Percentiles rank a stretch among this genome's conserved stretches.
Evolutionary conservation across 179 eudicot species (phyloP).

Genomic region (Corrigiola litoralis): DNA sequence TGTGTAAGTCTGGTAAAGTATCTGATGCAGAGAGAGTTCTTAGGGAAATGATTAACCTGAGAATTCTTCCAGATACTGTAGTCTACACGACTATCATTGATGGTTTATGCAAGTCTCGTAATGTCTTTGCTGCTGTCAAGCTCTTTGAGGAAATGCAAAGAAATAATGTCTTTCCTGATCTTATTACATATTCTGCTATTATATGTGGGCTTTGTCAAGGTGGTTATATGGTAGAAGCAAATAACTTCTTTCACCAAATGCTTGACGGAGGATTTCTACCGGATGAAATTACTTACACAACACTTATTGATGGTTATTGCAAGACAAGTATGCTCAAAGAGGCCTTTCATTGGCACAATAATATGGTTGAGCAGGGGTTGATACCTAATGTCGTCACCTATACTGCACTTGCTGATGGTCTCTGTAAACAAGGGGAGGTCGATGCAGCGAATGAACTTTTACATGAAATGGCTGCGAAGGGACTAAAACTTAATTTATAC

Average conservation of each 20-base stretch:
- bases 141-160: slow-evolving; percentile 69
- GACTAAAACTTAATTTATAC: slow-evolving; percentile 69
- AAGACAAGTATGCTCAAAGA: slow-evolving; percentile 61
- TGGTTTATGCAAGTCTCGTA: slow-evolving; percentile 73
- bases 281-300: slow-evolving; percentile 77
- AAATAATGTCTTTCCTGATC: slow-evolving; percentile 47
- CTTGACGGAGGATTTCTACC: slow-evolving; percentile 45
- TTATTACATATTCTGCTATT: slow-evolving; percentile 58
- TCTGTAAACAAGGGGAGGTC: slow-evolving; percentile 82
- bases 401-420: slow-evolving; percentile 85
- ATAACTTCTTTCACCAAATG: slow-evolving; percentile 63
- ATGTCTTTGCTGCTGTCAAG: slow-evolving; percentile 42
- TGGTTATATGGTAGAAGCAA: slow-evolving; percentile 62
- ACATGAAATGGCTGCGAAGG: slow-evolving; percentile 71
- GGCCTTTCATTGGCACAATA: slow-evolving; percentile 79
- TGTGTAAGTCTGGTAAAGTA: slow-evolving; percentile 63
- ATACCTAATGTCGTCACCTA: slow-evolving; percentile 81
- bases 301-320: slow-evolving; percentile 84
- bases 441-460: slow-evolving; percentile 83
- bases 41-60: slow-evolving; percentile 65
- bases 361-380: slow-evolving; percentile 66
- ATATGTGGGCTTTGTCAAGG: slow-evolving; percentile 59
- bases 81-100: slow-evolving; percentile 73
- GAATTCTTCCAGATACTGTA: slow-evolving; percentile 58
- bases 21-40: slow-evolving; percentile 60